phyloP scores from a whole-genome alignment of 1,139 yeast species.

The Protomyces macrosporus region DNA sequence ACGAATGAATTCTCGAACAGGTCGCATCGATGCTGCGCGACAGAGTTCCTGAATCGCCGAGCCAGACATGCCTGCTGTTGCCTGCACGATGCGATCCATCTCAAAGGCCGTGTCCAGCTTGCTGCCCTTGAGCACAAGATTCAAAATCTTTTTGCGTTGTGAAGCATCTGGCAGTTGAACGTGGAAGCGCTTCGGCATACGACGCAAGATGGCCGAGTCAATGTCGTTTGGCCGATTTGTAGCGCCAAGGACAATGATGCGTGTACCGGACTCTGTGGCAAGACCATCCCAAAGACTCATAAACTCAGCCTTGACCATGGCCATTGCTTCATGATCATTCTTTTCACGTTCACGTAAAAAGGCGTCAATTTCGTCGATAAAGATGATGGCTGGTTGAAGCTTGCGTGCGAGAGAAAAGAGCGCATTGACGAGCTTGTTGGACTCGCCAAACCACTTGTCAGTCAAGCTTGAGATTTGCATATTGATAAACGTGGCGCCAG shows the following conservation, averaged over 20 bases:
- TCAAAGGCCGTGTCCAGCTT: constrained; percentile 58
- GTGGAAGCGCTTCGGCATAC: constrained; percentile 88
- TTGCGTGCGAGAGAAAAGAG: constrained; percentile 84
- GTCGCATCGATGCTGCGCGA: constrained; percentile 85
- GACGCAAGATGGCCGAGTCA: constrained; percentile 83
- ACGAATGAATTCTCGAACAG: constrained; percentile 75
- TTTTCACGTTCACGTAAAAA: constrained; percentile 75
- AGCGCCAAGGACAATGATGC: constrained; percentile 87
- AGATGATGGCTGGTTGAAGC: constrained; percentile 88
- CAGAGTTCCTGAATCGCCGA: constrained; percentile 87
- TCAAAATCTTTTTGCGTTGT: constrained; percentile 67
- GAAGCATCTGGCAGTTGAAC: constrained; percentile 64
- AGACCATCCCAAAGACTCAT: constrained; percentile 97
- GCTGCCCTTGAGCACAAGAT: constrained; percentile 56
- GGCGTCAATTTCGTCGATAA: constrained; percentile 94
- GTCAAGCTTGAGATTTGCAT: constrained; percentile 89
- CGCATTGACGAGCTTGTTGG: constrained; percentile 90
- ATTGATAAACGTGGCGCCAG: constrained; percentile 86
- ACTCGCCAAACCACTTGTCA: constrained; percentile 99
- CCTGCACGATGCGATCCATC: constrained; percentile 52
- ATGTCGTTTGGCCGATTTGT: constrained; percentile 90
- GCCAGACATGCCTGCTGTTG: constrained; percentile 78
- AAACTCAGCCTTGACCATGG: constrained; percentile 90
- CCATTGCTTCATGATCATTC: constrained; percentile 91
- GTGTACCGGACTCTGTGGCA: constrained; percentile 52